These are phyloP conservation scores for Daldinia loculata DNA, from an alignment of 495 filamentous ascomycete species.

Conservation along the genomic window DNA sequence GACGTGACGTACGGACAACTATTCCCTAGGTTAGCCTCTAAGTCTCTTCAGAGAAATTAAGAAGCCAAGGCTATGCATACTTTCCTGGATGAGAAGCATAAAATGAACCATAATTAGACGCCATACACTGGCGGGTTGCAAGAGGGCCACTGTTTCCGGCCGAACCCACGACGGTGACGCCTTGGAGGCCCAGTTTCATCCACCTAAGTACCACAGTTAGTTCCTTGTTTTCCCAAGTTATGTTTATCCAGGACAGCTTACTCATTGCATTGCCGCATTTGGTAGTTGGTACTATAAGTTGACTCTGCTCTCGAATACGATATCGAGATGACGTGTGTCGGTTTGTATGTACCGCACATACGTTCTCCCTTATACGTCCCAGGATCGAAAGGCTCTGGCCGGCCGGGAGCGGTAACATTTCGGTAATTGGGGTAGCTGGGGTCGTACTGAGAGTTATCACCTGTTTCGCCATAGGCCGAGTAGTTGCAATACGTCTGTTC, in stretches of 20 bases:
- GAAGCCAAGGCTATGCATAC: neutral
- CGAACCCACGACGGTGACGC: neutral
- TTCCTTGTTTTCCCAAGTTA: neutral
- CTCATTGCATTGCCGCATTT: neutral
- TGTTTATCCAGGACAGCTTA: neutral
- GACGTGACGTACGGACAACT: neutral
- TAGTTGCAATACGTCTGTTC: neutral
- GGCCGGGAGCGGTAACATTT: constrained; percentile 1
- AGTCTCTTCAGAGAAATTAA: neutral
- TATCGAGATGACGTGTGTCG: constrained; percentile 49
- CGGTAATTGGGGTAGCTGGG: neutral
- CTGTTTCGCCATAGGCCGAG: neutral
- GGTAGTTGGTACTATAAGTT: neutral
- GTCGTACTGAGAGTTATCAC: neutral
- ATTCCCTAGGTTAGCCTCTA: neutral
- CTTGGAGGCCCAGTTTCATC: neutral
- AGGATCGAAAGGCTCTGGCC: constrained; percentile 29
- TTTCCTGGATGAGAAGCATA: neutral
- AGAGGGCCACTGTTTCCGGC: neutral
- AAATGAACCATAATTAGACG: neutral
- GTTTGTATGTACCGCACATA: constrained; percentile 61
- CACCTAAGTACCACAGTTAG: neutral
- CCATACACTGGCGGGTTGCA: neutral
- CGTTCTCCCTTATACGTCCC: constrained; percentile 65
- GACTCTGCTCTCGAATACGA: constrained; percentile 46